Conservation (phyloP, 768 basidiomycete species). For the Tricholoma furcatifolium region DNA sequence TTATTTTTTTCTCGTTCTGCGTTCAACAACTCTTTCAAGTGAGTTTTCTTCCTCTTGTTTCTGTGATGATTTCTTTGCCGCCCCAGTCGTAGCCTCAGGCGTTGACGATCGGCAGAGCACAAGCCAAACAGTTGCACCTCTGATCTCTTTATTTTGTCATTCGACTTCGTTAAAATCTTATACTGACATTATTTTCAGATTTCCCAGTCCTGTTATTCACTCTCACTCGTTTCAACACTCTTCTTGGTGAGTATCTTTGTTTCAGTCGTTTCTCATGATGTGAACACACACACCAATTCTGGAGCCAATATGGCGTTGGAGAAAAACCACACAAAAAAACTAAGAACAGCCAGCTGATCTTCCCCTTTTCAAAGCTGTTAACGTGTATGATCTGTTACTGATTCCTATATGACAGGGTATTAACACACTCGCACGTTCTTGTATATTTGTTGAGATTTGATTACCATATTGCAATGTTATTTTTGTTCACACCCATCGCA, state of each 20-base stretch:
- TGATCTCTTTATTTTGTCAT: slow-evolving; percentile 34
- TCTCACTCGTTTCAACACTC: background rate
- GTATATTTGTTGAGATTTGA: too few species aligned
- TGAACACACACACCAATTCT: slow-evolving; percentile 43
- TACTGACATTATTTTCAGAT: background rate
- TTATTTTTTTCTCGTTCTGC: slow-evolving; percentile 20
- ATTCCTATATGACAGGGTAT: slow-evolving; percentile 1
- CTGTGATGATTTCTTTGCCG: slow-evolving; percentile 69
- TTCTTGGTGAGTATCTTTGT: slow-evolving; percentile 13
- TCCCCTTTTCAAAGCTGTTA: background rate
- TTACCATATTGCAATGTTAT: too few species aligned
- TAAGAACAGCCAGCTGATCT: slow-evolving; percentile 66
- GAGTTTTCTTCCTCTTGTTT: slow-evolving; percentile 21
- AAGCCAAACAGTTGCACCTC: slow-evolving; percentile 70
- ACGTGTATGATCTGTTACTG: background rate
- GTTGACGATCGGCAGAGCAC: slow-evolving; percentile 69
- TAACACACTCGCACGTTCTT: too few species aligned
- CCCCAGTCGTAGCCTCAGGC: slow-evolving; percentile 70
- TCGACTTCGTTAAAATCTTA: background rate
- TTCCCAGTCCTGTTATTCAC: too few species aligned
- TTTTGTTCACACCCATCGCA: too few species aligned
- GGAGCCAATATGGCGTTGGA: slow-evolving; percentile 43
- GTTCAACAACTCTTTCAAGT: slow-evolving; percentile 20
- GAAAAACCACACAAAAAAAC: slow-evolving; percentile 44
- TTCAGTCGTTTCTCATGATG: slow-evolving; percentile 34